Percentiles rank a stretch among this genome's conserved stretches.
Conservation (phyloP, 495 filamentous ascomycete genomes). For the Hypoxylon cercidicola region DNA sequence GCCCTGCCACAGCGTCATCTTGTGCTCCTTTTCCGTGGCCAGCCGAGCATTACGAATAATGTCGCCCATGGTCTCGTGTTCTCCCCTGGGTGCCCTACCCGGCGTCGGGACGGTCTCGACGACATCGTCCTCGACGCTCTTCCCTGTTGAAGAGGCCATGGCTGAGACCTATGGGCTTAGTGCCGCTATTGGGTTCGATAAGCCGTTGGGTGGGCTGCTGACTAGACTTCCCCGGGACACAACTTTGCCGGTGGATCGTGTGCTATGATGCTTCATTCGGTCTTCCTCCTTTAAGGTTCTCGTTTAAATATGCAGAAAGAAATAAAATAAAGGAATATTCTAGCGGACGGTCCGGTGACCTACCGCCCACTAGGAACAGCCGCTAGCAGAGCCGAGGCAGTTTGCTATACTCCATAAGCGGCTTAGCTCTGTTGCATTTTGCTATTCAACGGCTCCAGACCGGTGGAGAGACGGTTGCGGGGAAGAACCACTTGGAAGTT, state of each 20-base stretch:
- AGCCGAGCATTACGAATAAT: conserved; percentile 57
- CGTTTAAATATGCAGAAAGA: neutral
- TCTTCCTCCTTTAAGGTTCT: neutral
- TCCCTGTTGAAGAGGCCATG: conserved; percentile 25
- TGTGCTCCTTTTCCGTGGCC: conserved; percentile 64
- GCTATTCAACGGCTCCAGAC: conserved; percentile 2
- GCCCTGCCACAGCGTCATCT: conserved; percentile 64
- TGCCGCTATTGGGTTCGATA: conserved; percentile 4
- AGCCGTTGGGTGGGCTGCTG: neutral
- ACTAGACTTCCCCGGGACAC: neutral
- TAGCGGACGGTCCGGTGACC: conserved; percentile 6
- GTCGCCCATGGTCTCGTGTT: conserved; percentile 48
- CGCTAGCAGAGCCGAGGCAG: conserved; percentile 27
- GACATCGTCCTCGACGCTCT: conserved; percentile 21
- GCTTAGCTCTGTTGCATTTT: conserved; percentile 33
- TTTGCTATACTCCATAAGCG: conserved; percentile 30
- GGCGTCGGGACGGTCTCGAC: conserved; percentile 24
- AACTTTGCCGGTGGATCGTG: neutral
- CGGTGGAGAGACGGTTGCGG: conserved; percentile 35
- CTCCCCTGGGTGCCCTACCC: conserved; percentile 30
- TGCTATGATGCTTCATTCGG: too few relatives aligned
- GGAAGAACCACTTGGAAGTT: conserved; percentile 36
- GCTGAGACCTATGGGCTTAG: conserved; percentile 2
- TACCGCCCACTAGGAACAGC: neutral
- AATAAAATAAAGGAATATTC: conserved; percentile 29